A percentile compares a stretch with the other conserved stretches of the same genome.
phyloP scores from a whole-genome alignment of 768 basidiomycete genomes.

The Phlebiopsis gigantea region DNA sequence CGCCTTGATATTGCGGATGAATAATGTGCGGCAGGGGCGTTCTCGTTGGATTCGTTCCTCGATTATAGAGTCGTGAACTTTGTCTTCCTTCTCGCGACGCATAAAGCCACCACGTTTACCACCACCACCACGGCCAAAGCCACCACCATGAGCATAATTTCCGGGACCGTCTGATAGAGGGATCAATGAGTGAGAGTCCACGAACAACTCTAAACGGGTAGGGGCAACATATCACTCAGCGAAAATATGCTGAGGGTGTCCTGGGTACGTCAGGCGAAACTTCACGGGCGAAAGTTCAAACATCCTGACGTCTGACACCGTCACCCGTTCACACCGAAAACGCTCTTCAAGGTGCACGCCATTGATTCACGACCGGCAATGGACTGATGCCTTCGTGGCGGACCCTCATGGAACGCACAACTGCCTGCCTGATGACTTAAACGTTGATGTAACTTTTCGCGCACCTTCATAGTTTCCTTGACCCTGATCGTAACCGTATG shows the following conservation, averaged over 20 bases:
- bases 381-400: background rate
- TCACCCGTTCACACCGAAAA: constrained; percentile 14
- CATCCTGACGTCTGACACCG: background rate
- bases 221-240: background rate
- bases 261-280: background rate
- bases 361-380: constrained; percentile 2
- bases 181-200: constrained; percentile 19
- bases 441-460: constrained; percentile 67
- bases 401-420: constrained; percentile 10
- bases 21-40: constrained; percentile 91
- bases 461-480: constrained; percentile 80
- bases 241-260: background rate
- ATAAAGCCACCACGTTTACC: constrained; percentile 29
- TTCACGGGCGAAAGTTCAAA: background rate
- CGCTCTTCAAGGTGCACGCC: constrained; percentile 11
- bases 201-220: background rate
- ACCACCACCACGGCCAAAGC: constrained; percentile 25
- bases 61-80: constrained; percentile 86
- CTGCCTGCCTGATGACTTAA: constrained; percentile 9
- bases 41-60: constrained; percentile 93
- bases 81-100: constrained; percentile 81
- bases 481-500: constrained; percentile 49
- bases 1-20: constrained; percentile 98
- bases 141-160: constrained; percentile 33
- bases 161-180: constrained; percentile 60